Percentiles rank a stretch among this genome's conserved stretches.
Evolutionary conservation across 768 basidiomycete genomes (phyloP).

Genomic region (Pleurotus eryngii): DNA sequence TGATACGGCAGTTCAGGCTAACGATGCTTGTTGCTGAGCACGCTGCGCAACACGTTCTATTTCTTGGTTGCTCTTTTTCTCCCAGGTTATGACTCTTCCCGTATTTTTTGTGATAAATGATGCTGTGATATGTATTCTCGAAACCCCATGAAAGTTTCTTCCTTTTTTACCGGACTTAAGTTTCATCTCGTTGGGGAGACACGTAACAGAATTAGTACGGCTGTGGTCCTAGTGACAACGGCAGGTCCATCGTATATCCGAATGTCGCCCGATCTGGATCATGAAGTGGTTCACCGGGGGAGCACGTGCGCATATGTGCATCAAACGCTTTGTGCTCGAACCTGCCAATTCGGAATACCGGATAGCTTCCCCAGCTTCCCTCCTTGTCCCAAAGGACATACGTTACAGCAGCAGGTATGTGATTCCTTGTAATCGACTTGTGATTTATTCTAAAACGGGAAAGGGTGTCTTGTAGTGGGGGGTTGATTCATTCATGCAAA

Average conservation of each 20-base stretch:
- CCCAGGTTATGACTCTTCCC: too few relatives aligned
- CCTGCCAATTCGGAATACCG: not conserved
- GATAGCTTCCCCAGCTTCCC: not conserved
- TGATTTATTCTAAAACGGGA: conserved; percentile 5
- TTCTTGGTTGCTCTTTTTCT: not conserved
- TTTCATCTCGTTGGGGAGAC: too few relatives aligned
- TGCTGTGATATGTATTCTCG: too few relatives aligned
- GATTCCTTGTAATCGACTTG: conserved; percentile 6
- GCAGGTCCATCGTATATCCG: too few relatives aligned
- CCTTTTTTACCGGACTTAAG: too few relatives aligned
- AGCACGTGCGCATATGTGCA: too few relatives aligned
- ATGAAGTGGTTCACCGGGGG: too few relatives aligned
- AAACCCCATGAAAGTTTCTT: too few relatives aligned
- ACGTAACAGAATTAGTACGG: too few relatives aligned
- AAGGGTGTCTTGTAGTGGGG: conserved; percentile 3
- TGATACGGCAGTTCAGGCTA: not conserved
- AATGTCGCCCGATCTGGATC: too few relatives aligned
- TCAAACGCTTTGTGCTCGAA: not conserved
- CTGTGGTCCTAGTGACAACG: too few relatives aligned
- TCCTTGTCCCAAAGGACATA: not conserved
- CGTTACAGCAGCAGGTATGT: not conserved
- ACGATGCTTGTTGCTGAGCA: not conserved
- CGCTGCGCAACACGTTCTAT: not conserved
- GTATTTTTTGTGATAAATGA: too few relatives aligned
- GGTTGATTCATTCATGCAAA: conserved; percentile 8